These are phyloP conservation scores for Clavispora santaluciae DNA, from an alignment of 805 yeast species.

Conservation along the genomic window DNA sequence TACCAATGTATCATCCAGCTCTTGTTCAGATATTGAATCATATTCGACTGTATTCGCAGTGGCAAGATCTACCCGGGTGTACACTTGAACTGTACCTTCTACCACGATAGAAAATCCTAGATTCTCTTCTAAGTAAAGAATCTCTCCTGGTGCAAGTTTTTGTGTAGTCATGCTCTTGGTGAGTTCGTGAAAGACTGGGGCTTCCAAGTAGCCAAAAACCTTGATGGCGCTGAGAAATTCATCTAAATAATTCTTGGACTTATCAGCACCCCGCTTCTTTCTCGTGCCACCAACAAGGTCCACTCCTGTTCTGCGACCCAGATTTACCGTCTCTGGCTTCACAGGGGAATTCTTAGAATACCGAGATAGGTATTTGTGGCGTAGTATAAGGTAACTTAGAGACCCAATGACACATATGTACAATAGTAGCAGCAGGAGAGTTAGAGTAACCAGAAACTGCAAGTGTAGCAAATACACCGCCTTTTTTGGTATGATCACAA, in stretches of 20 bases:
- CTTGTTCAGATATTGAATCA: slow-evolving; percentile 24
- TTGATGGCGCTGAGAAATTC: slow-evolving; percentile 88
- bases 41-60: slow-evolving; percentile 10
- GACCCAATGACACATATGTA: slow-evolving; percentile 25
- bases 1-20: slow-evolving; percentile 38
- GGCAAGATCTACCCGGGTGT: slow-evolving; percentile 43
- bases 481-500: slow-evolving; percentile 9
- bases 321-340: slow-evolving; percentile 31
- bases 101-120: slow-evolving; percentile 89
- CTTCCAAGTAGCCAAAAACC: slow-evolving; percentile 88
- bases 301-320: slow-evolving; percentile 18
- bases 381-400: slow-evolving; percentile 42
- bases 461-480: slow-evolving; percentile 30
- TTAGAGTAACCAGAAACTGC: slow-evolving; percentile 47
- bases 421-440: slow-evolving; percentile 43
- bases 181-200: slow-evolving; percentile 86
- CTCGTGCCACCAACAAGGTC: slow-evolving; percentile 40
- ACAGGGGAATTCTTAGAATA: slow-evolving; percentile 44
- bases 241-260: slow-evolving; percentile 69
- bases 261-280: slow-evolving; percentile 17
- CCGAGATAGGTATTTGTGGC: slow-evolving; percentile 59
- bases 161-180: slow-evolving; percentile 91
- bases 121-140: slow-evolving; percentile 64
- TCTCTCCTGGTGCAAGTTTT: slow-evolving; percentile 71
- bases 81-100: slow-evolving; percentile 84